A percentile compares a stretch with the other conserved stretches of the same genome.
These are phyloP conservation scores for Suillus variegatus DNA, from an alignment of 768 basidiomycete species.

Conservation along the genomic window DNA sequence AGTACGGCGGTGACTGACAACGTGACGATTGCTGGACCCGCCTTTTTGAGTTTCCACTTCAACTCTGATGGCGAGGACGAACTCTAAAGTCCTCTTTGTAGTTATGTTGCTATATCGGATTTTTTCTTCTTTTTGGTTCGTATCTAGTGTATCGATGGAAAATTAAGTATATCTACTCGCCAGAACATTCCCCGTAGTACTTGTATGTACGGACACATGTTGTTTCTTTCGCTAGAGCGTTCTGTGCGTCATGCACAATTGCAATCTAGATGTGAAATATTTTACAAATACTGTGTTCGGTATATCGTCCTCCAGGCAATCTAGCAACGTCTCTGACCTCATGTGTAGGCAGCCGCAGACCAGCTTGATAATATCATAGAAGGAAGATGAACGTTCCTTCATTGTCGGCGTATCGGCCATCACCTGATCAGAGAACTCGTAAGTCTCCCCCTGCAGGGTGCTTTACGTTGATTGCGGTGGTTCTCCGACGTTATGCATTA, in stretches of 20 bases:
- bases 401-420: too few species aligned
- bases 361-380: background rate
- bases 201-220: background rate
- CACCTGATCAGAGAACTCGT: too few species aligned
- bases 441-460: too few species aligned
- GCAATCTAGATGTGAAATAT: too few species aligned
- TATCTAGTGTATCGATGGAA: background rate
- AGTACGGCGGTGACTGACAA: conserved; percentile 34
- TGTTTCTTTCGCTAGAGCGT: background rate
- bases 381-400: background rate
- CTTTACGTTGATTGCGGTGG: too few species aligned
- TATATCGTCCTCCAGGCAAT: too few species aligned
- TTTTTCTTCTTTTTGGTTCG: background rate
- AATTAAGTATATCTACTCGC: background rate
- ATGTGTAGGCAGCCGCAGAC: background rate
- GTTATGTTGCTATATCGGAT: background rate
- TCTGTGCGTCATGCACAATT: background rate
- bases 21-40: conserved; percentile 43
- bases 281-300: too few species aligned
- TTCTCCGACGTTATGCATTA: too few species aligned
- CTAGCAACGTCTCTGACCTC: too few species aligned
- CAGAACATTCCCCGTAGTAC: background rate
- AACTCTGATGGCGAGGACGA: conserved; percentile 20
- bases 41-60: conserved; percentile 28
- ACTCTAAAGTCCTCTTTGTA: background rate